These are phyloP conservation scores for Cenchrus americanus DNA, from an alignment of 176 grass and related monocot species.

Conservation along the genomic window DNA sequence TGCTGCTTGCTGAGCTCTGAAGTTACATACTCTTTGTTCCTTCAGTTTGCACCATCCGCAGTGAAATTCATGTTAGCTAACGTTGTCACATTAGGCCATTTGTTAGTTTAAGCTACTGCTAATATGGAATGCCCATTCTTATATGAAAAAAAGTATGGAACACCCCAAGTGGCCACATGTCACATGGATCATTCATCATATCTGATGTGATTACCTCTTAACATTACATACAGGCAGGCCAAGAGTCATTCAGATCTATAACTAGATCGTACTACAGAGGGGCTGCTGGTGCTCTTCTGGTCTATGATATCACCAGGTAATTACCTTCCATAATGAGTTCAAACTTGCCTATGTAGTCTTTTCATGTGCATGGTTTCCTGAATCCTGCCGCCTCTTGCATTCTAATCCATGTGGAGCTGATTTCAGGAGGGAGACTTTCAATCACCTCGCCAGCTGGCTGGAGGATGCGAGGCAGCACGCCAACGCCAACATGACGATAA, in stretches of 20 bases:
- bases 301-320: constrained; percentile 77
- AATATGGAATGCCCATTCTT: neutral
- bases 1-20: neutral
- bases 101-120: neutral
- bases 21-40: neutral
- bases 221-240: constrained; percentile 66
- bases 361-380: neutral
- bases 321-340: neutral
- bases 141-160: too few species aligned
- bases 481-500: constrained; percentile 78
- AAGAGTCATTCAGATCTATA: constrained; percentile 86
- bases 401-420: neutral
- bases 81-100: neutral
- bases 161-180: neutral
- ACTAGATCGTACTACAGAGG: constrained; percentile 85
- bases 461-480: constrained; percentile 85
- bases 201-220: neutral
- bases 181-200: constrained; percentile 16
- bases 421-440: constrained; percentile 82
- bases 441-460: constrained; percentile 81
- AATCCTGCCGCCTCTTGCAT: neutral
- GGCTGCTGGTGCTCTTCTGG: constrained; percentile 75
- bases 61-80: neutral
- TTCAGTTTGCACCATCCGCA: neutral
- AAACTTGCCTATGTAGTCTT: neutral